Evolutionary conservation across 805 yeast species (phyloP), one percentile per base, ranked within the genome.

Genomic region (Metschnikowia cerradonensis): DNA sequence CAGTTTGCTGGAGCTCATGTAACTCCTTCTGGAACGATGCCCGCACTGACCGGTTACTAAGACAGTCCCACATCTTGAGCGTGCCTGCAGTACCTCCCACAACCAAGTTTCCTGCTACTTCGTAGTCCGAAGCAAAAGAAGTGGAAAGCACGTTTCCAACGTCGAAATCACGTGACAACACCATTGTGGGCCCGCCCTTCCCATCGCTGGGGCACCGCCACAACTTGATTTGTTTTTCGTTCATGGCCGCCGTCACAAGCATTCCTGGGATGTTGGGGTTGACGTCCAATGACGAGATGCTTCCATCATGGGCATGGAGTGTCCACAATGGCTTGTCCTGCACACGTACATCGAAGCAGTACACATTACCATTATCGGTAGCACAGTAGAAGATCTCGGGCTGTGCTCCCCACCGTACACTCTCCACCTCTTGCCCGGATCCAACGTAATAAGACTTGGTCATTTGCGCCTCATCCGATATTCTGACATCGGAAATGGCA

Each of bases 231-330:
- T 72, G 69, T 68, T 88, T 88, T 61, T 94, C 99, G 50, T 91
- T 88, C 90, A 88, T 86, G 5, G 97, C 96, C 46, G 94, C 84
- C 1, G 98, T 89, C 22, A 84, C 82, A 63, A 94, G 68, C 76
- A 88, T 71, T 17, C 92, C 94, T 23, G 84, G 83, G 32, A 90
- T 66, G 63, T 73, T 79, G 23, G 66, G 64, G 70, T 89, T 91
- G 35, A 84, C 78, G 58, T 85, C 86, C 58, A 94, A 77, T 2
- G 92, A 77, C 4, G 97, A 86, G 54, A 94, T 86, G 54, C 96
- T 97, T 2, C 96, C 81, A 70, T 94, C 98, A 67, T 94, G 99
- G 2, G 98, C 98, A 68, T 94, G 96, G 59, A 94, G 76, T 2
- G 96, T 89, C 99, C 99, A 94, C 32, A 92, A 61, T 17, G 97